These are phyloP conservation scores for Neurospora sp. DNA, from an alignment of 495 filamentous ascomycete species.

Conservation along the genomic window DNA sequence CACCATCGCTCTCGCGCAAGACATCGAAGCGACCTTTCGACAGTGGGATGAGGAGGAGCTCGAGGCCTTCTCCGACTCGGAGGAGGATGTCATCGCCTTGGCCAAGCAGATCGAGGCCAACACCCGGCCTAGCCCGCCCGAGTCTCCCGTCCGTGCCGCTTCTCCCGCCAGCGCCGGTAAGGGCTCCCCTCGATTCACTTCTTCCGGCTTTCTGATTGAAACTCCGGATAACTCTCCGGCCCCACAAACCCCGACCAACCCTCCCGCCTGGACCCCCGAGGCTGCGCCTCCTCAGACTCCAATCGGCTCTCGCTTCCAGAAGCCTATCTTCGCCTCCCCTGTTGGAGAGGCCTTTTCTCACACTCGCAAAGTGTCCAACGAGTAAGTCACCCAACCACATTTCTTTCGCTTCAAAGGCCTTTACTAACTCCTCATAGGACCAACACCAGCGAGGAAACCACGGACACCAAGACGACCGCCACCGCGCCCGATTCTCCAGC, in stretches of 20 bases:
- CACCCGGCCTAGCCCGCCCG: not conserved
- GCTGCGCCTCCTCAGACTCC: not conserved
- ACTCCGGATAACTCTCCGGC: not conserved
- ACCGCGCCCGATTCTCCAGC: not conserved
- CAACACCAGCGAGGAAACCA: fast-evolving
- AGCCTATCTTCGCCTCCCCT: not conserved
- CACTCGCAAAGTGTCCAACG: not conserved
- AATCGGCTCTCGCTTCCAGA: fast-evolving
- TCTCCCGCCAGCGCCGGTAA: not conserved
- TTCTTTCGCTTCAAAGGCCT: not conserved
- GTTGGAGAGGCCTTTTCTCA: not conserved
- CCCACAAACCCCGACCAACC: not conserved
- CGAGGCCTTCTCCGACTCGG: fast-evolving
- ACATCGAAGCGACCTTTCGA: not conserved
- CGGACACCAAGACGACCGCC: not conserved
- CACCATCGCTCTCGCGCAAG: not conserved
- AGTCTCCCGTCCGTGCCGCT: not conserved
- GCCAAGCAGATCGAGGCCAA: not conserved
- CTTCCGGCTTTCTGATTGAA: not conserved
- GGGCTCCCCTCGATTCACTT: not conserved
- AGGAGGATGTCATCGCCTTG: fast-evolving
- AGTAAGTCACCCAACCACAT: not conserved
- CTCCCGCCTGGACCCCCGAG: not conserved
- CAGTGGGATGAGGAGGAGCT: not conserved
- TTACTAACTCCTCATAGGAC: not conserved